Evolutionary conservation across 2,329 filamentous ascomycete genomes (phyloP).

Genomic region (Amauroascus niger): DNA sequence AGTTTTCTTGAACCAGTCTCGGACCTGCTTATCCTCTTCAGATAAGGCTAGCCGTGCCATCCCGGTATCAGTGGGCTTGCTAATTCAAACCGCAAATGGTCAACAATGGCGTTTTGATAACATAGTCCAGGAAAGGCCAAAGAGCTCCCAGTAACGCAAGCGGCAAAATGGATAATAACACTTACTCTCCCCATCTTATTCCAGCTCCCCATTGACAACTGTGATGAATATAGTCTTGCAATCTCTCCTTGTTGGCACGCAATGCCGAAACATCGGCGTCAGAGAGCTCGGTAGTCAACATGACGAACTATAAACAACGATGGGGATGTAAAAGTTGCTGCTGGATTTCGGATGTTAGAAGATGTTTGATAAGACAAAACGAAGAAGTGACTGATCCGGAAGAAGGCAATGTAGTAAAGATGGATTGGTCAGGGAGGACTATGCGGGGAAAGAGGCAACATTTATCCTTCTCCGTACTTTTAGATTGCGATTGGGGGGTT

Average conservation of each 20-base stretch:
- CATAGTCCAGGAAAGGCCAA: neutral
- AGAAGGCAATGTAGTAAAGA: neutral
- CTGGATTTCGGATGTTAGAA: neutral
- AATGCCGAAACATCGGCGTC: constrained; percentile 45
- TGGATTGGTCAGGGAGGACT: neutral
- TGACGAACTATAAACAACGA: constrained; percentile 15
- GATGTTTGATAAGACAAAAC: neutral
- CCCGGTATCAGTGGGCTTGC: constrained; percentile 53
- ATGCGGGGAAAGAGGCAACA: neutral
- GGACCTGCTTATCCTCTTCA: constrained; percentile 59
- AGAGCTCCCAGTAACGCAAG: neutral
- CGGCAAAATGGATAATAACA: constrained; percentile 17
- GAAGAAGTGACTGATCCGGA: neutral
- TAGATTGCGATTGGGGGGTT: neutral
- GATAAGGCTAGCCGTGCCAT: constrained; percentile 67
- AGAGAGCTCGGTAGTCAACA: constrained; percentile 38
- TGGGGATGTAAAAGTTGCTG: neutral
- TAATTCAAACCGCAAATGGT: constrained; percentile 12
- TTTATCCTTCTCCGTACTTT: neutral
- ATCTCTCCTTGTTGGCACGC: constrained; percentile 48
- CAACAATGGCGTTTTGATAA: neutral
- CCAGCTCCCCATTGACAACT: constrained; percentile 59
- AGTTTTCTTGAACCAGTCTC: constrained; percentile 65
- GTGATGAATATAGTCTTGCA: constrained; percentile 55
- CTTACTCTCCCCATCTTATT: constrained; percentile 58